Base-by-base conservation (phyloP, 768 basidiomycete genomes). In the Gyrodon lividus region DNA sequence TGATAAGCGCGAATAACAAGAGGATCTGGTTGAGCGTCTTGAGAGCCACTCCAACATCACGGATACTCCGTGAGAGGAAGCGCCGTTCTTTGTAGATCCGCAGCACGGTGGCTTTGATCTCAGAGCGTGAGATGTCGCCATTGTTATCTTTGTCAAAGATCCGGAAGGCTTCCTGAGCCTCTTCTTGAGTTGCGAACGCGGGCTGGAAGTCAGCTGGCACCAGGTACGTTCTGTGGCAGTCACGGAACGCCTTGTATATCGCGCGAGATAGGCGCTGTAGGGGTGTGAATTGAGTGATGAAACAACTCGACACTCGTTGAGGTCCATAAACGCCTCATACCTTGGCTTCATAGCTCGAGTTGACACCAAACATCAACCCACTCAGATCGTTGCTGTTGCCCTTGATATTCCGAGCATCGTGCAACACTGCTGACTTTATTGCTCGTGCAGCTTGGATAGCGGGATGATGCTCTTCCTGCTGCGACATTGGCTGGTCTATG, bases 21-120 rank as follows among this genome's bases (percentile, higher is more conserved):
- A 91, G 59, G 52, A 90, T 79, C 7, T 72, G 69, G 61, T 91
- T 77, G 23, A 91, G 74, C 7, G 83, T 85, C 58, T 67, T 74
- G 39, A 91, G 74, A 24, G 89, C 89, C 33, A 72, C 77, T 9
- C 82, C 75, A 42, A 87, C 87, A 63, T 91, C 89, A 43, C 81
- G 84, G 80, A 91, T 84, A 22, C 85, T 85, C 46, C 85, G 81
- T 37, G 83, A 83, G 23, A 92, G 73, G 71, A 83, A 84, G 20
- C 87, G 78, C 2, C 89, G 82, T 63, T 92, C 89, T 64, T 85
- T 87, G 74, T 91, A 92, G 12, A 87, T 76, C 61, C 78, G 82
- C 53, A 89, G 68, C 22, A 89, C 63, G 24, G 77, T 78, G 23
- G 78, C 72, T 70, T 89, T 91, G 63, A 92, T 78, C 66, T 92